Percentiles rank a stretch among this genome's conserved stretches.
These are phyloP conservation scores for Bidens hawaiensis DNA, from an alignment of 140 eudicot species.

Conservation along the genomic window DNA sequence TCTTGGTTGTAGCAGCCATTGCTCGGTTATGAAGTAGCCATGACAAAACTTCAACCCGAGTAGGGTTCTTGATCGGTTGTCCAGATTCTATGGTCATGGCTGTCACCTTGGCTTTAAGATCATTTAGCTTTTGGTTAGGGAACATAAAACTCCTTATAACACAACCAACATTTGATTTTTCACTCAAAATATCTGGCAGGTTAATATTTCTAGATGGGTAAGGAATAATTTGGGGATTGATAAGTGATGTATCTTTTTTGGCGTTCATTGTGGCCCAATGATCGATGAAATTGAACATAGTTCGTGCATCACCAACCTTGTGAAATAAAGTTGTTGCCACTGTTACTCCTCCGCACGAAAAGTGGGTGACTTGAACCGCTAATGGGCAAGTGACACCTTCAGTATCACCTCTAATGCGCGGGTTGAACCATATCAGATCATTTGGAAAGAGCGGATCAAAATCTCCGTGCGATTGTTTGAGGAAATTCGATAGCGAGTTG, in stretches of 20 bases:
- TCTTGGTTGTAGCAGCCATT: background rate
- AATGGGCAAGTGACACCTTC: background rate
- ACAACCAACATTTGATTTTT: background rate
- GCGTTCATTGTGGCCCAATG: background rate
- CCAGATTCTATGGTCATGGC: background rate
- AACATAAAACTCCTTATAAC: slow-evolving; percentile 9
- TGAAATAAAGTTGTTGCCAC: background rate
- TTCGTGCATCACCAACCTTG: slow-evolving; percentile 2
- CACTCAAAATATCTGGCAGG: background rate
- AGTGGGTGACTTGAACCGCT: background rate
- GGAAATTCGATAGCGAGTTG: background rate
- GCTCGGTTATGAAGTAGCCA: background rate
- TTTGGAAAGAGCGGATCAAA: slow-evolving; percentile 7
- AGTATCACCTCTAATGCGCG: background rate
- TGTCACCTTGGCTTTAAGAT: background rate
- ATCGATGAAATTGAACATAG: background rate
- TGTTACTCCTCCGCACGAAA: background rate
- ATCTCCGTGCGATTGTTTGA: slow-evolving; percentile 1
- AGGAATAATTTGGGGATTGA: background rate
- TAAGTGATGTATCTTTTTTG: background rate
- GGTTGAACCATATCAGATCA: slow-evolving; percentile 5
- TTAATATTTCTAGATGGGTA: background rate
- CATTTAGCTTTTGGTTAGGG: background rate
- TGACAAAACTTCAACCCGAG: background rate
- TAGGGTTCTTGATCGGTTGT: background rate